Base-by-base conservation (phyloP, 352 stramenopile species). In the Globisporangium barbulae region DNA sequence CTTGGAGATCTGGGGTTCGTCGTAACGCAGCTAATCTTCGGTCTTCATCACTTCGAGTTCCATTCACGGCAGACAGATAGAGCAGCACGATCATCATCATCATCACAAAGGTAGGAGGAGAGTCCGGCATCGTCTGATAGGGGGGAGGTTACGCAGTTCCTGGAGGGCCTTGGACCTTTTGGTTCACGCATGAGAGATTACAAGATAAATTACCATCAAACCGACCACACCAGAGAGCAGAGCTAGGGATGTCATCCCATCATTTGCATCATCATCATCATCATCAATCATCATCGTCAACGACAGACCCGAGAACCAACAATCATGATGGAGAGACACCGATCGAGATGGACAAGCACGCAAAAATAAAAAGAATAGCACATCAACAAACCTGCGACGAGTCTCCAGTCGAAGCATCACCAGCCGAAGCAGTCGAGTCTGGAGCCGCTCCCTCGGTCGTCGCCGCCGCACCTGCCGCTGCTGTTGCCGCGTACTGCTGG, bases 401-500 rank as follows among this genome's bases (percentile, higher is more conserved):
- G 42, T 71, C 68, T 48, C 31, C 39, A 37, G 44, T 61, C 61
- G 65, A 59, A 42, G 55, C 63, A 44, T 47, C 49, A 19, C 55
- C 52, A 25, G 64, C 56, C 15, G 56, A 54, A 53, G 65, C 59
- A 56, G 67, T 67, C 42, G 68, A 56, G 44, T 39, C 56, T 12
- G 59, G 47, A 35, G 49, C 48, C n/a, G 64, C 60, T 3, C 55
- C 65, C 19, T 57, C 65, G 2, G 62, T 67, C 9, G 72, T 53
- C 2, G 62, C 62, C 0, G 63, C 30, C 4, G 72, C 59, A 25
- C 63, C 75, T 45, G 69, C 60, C 31, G 67, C 59, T 10, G 66
- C 80, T 25, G 73, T 70, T 59, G 90, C 81, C 37, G 88, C 75
- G 41, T 91, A 92, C 56, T 92, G 82, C 41, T 85, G 74, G 53